A percentile compares a stretch with the other conserved stretches of the same genome.
Conservation (phyloP, 202 grass and related monocot genomes). For the Digitaria exilis region DNA sequence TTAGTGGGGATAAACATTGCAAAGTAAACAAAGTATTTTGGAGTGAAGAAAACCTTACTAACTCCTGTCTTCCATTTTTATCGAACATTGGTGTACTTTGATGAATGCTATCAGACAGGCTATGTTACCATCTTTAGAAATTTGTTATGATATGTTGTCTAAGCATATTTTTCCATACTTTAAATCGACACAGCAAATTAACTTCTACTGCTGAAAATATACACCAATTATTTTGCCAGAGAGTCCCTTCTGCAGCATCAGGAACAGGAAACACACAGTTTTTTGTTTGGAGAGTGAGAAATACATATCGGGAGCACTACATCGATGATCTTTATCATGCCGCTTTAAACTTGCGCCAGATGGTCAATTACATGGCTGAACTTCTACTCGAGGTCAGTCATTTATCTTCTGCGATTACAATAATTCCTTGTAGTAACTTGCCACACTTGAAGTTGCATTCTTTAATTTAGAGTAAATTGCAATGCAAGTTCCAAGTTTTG, state of each 20-base stretch:
- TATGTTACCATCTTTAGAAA: not conserved
- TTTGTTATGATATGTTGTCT: constrained; percentile 15
- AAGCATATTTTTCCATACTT: constrained; percentile 13
- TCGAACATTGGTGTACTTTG: not conserved
- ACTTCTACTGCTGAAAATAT: constrained; percentile 3
- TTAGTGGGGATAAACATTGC: not conserved
- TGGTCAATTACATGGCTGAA: constrained; percentile 65
- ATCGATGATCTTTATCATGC: constrained; percentile 74
- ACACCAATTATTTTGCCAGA: constrained; percentile 52
- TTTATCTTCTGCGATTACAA: constrained; percentile 12
- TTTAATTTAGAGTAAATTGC: constrained; percentile 1
- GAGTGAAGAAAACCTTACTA: not conserved
- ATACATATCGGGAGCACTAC: constrained; percentile 55
- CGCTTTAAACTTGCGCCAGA: constrained; percentile 73
- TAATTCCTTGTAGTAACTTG: constrained; percentile 6
- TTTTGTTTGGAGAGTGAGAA: constrained; percentile 78
- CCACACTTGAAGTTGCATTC: not conserved
- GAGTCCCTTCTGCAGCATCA: constrained; percentile 40
- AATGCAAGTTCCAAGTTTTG: not conserved
- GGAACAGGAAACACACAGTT: constrained; percentile 46
- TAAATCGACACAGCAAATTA: constrained; percentile 12
- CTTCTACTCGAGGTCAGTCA: constrained; percentile 69
- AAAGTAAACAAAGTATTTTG: not conserved
- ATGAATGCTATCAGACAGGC: constrained; percentile 14
- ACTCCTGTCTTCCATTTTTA: not conserved